These are phyloP conservation scores for Copromyces sp. DNA, from an alignment of 495 filamentous ascomycete species.

Conservation along the genomic window DNA sequence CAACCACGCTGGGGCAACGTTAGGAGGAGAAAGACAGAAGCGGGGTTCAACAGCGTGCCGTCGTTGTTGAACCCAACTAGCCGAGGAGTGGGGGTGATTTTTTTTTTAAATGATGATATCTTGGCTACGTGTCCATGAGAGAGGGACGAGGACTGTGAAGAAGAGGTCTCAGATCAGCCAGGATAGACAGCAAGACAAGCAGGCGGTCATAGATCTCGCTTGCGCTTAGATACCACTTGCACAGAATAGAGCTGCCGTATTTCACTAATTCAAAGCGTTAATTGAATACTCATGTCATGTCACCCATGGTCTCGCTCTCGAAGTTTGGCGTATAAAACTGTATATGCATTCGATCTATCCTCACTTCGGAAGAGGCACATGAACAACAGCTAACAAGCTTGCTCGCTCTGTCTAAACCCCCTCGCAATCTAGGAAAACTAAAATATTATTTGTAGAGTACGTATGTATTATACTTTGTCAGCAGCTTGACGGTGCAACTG, in stretches of 20 bases:
- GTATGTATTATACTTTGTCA: neutral
- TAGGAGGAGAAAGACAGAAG: neutral
- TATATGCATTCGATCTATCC: neutral
- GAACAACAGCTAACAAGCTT: neutral
- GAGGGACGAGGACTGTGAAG: neutral
- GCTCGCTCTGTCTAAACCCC: neutral
- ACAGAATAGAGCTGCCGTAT: neutral
- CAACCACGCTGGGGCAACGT: neutral
- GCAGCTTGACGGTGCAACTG: neutral
- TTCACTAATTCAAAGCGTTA: neutral
- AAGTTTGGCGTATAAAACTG: neutral
- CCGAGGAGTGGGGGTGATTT: neutral
- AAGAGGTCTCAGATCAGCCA: neutral
- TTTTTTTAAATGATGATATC: neutral
- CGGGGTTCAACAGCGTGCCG: neutral
- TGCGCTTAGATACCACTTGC: neutral
- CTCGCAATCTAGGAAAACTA: neutral
- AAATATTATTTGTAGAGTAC: neutral
- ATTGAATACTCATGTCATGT: neutral
- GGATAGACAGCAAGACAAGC: neutral
- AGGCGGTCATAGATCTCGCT: neutral
- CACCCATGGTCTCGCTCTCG: neutral
- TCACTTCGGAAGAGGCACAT: neutral
- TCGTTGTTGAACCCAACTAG: neutral
- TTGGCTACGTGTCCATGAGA: neutral